phyloP scores from a whole-genome alignment of 768 basidiomycete species.

The Leccinum disarticulatum region DNA sequence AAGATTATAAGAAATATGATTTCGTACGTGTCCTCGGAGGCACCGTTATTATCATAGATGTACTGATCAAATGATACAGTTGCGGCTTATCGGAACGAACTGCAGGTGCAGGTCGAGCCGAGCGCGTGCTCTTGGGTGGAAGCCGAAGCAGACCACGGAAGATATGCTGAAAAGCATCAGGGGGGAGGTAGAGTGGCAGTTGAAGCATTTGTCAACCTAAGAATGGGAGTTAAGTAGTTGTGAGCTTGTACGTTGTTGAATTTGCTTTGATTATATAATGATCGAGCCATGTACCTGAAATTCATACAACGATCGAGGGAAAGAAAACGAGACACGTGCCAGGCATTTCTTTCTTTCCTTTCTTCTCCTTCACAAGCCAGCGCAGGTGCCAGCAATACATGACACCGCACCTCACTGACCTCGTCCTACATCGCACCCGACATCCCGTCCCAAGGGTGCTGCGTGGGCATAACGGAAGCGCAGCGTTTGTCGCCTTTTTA shows the following conservation, averaged over 20 bases:
- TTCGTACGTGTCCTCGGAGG: conserved; percentile 4
- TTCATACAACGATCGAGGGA: background rate
- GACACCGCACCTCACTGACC: conserved; percentile 3
- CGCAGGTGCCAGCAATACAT: conserved; percentile 1
- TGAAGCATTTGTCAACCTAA: conserved; percentile 3
- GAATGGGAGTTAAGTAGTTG: no score
- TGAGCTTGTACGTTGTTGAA: no score
- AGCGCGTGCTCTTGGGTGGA: conserved; percentile 28
- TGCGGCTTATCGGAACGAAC: conserved; percentile 21
- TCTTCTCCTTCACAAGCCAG: background rate
- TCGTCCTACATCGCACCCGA: background rate
- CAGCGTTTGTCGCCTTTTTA: conserved; percentile 17
- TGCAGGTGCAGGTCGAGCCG: conserved; percentile 22
- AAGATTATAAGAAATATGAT: no score
- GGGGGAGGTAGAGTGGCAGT: conserved; percentile 22
- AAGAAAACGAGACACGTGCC: background rate
- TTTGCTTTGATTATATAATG: background rate
- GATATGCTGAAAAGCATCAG: conserved; percentile 23
- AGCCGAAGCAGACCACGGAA: conserved; percentile 32
- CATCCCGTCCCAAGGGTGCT: conserved; percentile 7
- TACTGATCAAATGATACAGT: conserved; percentile 10
- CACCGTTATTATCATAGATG: background rate
- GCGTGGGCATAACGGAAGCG: conserved; percentile 11
- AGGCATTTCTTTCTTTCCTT: background rate
- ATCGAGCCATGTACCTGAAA: background rate